Evolutionary conservation across 2,329 filamentous ascomycete genomes (phyloP).

Genomic region (Plectosphaerella plurivora): DNA sequence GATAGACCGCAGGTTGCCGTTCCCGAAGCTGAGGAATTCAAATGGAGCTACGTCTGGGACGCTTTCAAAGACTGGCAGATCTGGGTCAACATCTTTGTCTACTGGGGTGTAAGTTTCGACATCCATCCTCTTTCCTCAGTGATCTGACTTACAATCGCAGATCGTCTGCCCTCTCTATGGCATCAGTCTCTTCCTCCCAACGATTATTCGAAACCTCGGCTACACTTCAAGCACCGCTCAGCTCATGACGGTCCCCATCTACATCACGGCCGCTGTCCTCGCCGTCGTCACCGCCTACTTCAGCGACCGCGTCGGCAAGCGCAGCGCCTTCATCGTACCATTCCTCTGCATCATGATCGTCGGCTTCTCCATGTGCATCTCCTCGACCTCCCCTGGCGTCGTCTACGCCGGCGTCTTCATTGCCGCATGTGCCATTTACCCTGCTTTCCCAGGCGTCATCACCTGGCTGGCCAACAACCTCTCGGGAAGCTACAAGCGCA

Average conservation of each 20-base stretch:
- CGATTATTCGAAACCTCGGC: constrained; percentile 57
- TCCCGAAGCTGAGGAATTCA: constrained; percentile 70
- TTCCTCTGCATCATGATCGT: constrained; percentile 49
- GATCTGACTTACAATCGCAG: constrained; percentile 19
- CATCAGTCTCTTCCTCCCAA: constrained; percentile 57
- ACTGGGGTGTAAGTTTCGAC: constrained; percentile 54
- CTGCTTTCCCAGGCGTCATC: constrained; percentile 66
- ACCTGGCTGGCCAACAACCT: constrained; percentile 78
- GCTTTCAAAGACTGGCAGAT: constrained; percentile 81
- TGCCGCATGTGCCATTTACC: constrained; percentile 43
- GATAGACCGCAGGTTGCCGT: constrained; percentile 16
- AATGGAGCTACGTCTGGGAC: constrained; percentile 68
- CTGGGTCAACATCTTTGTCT: constrained; percentile 54
- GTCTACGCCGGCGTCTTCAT: constrained; percentile 47
- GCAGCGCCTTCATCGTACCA: constrained; percentile 50
- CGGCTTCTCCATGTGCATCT: constrained; percentile 59
- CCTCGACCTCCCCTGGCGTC: constrained; percentile 50
- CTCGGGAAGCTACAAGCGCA: constrained; percentile 61
- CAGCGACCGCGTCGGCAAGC: constrained; percentile 50
- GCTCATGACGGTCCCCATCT: constrained; percentile 59
- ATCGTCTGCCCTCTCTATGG: constrained; percentile 51
- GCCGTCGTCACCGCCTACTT: constrained; percentile 48
- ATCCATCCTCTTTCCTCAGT: background rate
- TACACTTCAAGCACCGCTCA: constrained; percentile 56
- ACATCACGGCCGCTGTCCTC: constrained; percentile 58